Base-by-base conservation (phyloP, 1,139 yeast genomes). In the Suhomyces bolitotheri region DNA sequence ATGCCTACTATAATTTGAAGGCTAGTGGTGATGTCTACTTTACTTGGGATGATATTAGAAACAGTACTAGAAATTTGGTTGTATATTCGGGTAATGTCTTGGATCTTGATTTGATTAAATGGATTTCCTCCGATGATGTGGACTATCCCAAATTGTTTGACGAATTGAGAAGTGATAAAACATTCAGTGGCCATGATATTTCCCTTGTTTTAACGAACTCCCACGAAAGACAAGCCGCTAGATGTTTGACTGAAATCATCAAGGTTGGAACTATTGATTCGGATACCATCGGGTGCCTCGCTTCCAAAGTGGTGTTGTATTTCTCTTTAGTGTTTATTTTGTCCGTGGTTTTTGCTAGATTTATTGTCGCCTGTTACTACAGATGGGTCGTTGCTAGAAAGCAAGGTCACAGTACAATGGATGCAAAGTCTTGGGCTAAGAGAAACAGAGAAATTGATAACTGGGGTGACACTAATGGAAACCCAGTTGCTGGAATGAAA, bases 231-330 rank as follows among this genome's bases (percentile, higher is more conserved):
- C 74, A 76, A 49, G 78, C 81, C 7, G 94, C 94, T 11, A 77
- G 82, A 51, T 92, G 98, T 62, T 67, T 92, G 36, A 70, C 84
- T n/a, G 97, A 92, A 60, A 84, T 87, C 39, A 71, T 86, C 38
- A 87, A 83, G 62, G 95, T 90, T 15, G 98, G 98, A 16, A 80
- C 78, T 30, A 78, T 92, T 38, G 97, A 92, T 56, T 79, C 94
- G 1, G 89, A 87, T 37, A 80, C 96, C 9, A 80, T 92, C 53
- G 98, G 98, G n/a, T 92, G 98, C 63, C 81, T 92, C 59, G 96
- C 97, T 0, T 87, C 97, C 1, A 71, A 78, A 43, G 80, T 89
- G 31, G 96, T 90, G 2, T 73, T 92, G 44, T 78, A 80, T 49
- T 76, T 83, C 11, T 85, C 97, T 0, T 72, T 92, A 54, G 82